Conservation (phyloP, 495 filamentous ascomycete genomes). For the Sphaerosporella brunnea region DNA sequence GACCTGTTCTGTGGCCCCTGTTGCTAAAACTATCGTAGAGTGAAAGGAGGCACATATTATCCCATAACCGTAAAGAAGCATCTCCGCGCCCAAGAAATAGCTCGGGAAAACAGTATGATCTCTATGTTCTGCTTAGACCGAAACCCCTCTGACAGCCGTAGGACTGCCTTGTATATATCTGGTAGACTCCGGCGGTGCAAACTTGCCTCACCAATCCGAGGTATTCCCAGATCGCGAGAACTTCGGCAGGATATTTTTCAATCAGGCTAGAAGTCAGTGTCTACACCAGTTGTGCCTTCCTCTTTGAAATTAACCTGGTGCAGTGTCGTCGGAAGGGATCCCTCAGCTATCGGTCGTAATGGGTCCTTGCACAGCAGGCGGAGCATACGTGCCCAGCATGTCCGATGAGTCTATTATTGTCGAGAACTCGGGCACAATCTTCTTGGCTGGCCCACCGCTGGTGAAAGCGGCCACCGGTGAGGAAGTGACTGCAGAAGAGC, state of each 20-base stretch:
- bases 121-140: too few relatives aligned
- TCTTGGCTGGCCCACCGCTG: slow-evolving; percentile 83
- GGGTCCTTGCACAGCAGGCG: slow-evolving; percentile 48
- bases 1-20: too few relatives aligned
- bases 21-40: too few relatives aligned
- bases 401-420: slow-evolving; percentile 96
- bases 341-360: slow-evolving; percentile 93
- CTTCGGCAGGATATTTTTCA: slow-evolving; percentile 96
- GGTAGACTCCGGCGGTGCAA: slow-evolving; percentile 90
- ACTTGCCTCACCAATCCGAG: slow-evolving; percentile 87
- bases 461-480: slow-evolving; percentile 96
- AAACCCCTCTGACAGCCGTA: slow-evolving; percentile 6
- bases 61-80: slow-evolving; percentile 98
- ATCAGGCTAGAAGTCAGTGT: slow-evolving; percentile 69
- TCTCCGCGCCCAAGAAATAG: slow-evolving; percentile 77
- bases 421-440: slow-evolving; percentile 84
- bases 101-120: slow-evolving; percentile 59
- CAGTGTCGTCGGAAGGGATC: slow-evolving; percentile 59
- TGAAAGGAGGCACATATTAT: slow-evolving; percentile 98
- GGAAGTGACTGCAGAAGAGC: slow-evolving; percentile 76
- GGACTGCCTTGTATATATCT: slow-evolving; percentile 76
- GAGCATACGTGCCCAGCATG: slow-evolving; percentile 94
- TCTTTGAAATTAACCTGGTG: background rate
- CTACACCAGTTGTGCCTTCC: background rate
- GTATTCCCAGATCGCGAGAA: slow-evolving; percentile 93